Percentiles rank a stretch among this genome's conserved stretches.
Conservation (phyloP, 164 flowering plant species). For the Magnolia officinalis region DNA sequence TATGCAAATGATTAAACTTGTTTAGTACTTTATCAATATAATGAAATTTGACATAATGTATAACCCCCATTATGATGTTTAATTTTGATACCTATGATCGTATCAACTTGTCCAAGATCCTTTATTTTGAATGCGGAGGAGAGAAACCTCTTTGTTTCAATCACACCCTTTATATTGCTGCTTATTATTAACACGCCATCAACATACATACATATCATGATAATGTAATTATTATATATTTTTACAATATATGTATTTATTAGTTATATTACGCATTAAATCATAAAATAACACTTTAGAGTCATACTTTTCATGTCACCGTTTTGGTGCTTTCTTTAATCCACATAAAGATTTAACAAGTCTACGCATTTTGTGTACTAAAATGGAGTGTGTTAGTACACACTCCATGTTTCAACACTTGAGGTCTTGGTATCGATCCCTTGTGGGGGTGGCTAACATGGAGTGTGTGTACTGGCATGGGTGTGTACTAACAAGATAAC, state of each 20-base stretch:
- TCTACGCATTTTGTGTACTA: background rate
- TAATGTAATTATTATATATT: background rate
- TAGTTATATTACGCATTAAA: too few species aligned
- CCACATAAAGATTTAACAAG: background rate
- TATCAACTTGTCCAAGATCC: background rate
- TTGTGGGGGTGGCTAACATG: too few species aligned
- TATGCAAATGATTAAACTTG: background rate
- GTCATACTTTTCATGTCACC: background rate
- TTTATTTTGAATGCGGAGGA: background rate
- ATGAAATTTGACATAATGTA: background rate
- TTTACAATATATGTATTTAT: background rate
- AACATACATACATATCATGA: background rate
- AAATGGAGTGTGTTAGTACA: too few species aligned
- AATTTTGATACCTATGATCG: constrained; percentile 4
- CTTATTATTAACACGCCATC: background rate
- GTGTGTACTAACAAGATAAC: too few species aligned
- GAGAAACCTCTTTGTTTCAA: background rate
- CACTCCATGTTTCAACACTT: too few species aligned
- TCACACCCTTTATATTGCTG: background rate
- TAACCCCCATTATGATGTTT: background rate
- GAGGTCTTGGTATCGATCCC: too few species aligned
- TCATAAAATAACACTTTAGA: too few species aligned
- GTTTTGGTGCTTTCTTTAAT: background rate
- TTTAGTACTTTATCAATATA: constrained; percentile 1
- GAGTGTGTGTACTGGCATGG: too few species aligned